Evolutionary conservation across 345 rosid species (phyloP).

Genomic region (Syzygium aqueum): DNA sequence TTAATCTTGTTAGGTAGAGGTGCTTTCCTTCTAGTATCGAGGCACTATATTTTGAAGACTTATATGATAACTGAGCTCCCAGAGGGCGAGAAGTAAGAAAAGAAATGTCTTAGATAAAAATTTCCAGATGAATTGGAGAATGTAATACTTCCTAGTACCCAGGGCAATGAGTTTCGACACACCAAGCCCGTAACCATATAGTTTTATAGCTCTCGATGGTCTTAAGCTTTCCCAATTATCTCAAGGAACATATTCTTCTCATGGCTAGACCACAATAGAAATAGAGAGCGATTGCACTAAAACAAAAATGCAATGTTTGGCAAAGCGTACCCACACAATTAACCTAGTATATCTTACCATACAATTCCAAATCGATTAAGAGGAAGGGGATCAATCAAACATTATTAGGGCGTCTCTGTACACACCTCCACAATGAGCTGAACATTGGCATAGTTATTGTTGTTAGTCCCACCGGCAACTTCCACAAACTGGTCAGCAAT

Average conservation of each 20-base stretch:
- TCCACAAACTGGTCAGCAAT: conserved; percentile 99
- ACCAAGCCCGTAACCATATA: background rate
- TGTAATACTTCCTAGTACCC: background rate
- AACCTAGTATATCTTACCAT: background rate
- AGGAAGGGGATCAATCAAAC: background rate
- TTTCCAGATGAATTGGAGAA: background rate
- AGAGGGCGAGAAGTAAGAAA: background rate
- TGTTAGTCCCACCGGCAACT: conserved; percentile 99
- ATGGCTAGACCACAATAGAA: background rate
- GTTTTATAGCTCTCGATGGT: background rate
- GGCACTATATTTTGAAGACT: background rate
- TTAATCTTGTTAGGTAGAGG: background rate
- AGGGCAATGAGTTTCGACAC: background rate
- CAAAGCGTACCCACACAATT: background rate
- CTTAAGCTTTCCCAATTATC: background rate
- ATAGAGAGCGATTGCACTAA: background rate
- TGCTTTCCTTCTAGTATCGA: background rate
- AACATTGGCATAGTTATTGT: conserved; percentile 97
- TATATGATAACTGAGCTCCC: background rate
- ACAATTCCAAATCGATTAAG: background rate
- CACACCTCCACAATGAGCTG: conserved; percentile 97
- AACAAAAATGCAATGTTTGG: background rate
- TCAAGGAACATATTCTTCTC: background rate
- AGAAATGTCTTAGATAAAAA: background rate
- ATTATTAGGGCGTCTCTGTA: background rate